phyloP scores from a whole-genome alignment of 169 alveolate species.

The Babesia ovata region DNA sequence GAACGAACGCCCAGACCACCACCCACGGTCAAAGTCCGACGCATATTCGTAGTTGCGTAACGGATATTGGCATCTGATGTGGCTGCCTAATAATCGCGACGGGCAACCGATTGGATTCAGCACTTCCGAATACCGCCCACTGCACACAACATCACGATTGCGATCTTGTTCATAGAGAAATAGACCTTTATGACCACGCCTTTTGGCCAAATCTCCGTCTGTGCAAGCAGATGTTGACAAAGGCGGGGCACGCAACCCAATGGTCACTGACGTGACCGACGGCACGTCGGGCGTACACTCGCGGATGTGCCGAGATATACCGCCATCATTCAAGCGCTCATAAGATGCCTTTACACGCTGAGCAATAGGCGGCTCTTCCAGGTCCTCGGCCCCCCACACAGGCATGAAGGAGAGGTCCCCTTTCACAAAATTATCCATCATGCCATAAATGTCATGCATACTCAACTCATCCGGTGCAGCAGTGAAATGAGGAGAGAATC shows the following conservation, averaged over 20 bases:
- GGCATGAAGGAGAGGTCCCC: constrained; percentile 34
- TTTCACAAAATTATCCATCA: constrained; percentile 28
- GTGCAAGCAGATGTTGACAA: neutral
- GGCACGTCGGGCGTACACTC: constrained; percentile 15
- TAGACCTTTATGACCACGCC: neutral
- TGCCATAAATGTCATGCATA: constrained; percentile 18
- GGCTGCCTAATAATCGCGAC: neutral
- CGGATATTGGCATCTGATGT: constrained; percentile 3
- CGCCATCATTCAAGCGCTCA: constrained; percentile 53
- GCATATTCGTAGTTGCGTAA: constrained; percentile 16
- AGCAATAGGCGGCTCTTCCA: neutral
- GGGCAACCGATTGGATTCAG: constrained; percentile 39
- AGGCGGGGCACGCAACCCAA: constrained; percentile 8
- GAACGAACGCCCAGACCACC: constrained; percentile 20
- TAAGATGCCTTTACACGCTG: constrained; percentile 10
- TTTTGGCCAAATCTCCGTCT: neutral
- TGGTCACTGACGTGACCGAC: constrained; percentile 20
- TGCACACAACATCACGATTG: constrained; percentile 37
- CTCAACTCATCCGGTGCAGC: constrained; percentile 22
- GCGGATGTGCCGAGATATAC: constrained; percentile 54
- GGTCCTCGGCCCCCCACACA: constrained; percentile 18
- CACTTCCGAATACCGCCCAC: constrained; percentile 27
- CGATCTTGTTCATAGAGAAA: no score
- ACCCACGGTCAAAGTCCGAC: neutral
- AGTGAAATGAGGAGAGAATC: neutral